phyloP scores from a whole-genome alignment of 1,284 basidiomycete species.

The Phellopilus nigrolimitatus region DNA sequence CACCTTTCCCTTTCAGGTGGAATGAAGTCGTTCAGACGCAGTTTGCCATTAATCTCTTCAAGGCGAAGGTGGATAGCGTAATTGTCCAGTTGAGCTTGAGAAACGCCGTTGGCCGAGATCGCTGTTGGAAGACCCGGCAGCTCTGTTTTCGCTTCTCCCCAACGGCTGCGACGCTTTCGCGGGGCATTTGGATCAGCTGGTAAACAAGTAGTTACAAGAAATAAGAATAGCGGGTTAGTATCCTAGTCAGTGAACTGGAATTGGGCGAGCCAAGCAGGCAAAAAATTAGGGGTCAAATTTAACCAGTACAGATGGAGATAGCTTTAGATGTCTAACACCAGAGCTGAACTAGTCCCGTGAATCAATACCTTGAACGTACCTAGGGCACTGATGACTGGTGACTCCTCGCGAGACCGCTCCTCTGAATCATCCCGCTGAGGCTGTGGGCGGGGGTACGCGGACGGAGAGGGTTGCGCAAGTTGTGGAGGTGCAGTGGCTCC shows the following conservation, averaged over 20 bases:
- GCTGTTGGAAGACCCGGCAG: conserved; percentile 89
- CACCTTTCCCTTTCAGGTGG: conserved; percentile 93
- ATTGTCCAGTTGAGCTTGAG: conserved; percentile 89
- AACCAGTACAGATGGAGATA: neutral
- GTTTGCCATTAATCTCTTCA: conserved; percentile 96
- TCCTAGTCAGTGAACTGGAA: conserved; percentile 7
- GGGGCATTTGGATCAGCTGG: conserved; percentile 75
- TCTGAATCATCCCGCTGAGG: conserved; percentile 40
- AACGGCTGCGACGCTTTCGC: conserved; percentile 90
- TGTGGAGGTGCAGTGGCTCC: conserved; percentile 73
- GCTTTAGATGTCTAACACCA: neutral
- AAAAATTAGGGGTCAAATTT: neutral
- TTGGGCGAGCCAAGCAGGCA: neutral
- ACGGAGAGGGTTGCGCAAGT: conserved; percentile 80
- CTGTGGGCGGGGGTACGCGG: conserved; percentile 68
- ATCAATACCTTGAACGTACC: conserved; percentile 22
- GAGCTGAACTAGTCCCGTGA: neutral
- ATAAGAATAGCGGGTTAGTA: conserved; percentile 57
- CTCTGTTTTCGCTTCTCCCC: conserved; percentile 88
- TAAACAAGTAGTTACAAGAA: conserved; percentile 33
- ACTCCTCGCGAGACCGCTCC: conserved; percentile 46
- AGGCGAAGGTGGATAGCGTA: conserved; percentile 92
- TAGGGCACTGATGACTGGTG: conserved; percentile 25
- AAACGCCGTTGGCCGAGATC: conserved; percentile 86
- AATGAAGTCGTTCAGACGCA: conserved; percentile 90